Evolutionary conservation across 768 basidiomycete species (phyloP).

Genomic region (Ramaria rubella): DNA sequence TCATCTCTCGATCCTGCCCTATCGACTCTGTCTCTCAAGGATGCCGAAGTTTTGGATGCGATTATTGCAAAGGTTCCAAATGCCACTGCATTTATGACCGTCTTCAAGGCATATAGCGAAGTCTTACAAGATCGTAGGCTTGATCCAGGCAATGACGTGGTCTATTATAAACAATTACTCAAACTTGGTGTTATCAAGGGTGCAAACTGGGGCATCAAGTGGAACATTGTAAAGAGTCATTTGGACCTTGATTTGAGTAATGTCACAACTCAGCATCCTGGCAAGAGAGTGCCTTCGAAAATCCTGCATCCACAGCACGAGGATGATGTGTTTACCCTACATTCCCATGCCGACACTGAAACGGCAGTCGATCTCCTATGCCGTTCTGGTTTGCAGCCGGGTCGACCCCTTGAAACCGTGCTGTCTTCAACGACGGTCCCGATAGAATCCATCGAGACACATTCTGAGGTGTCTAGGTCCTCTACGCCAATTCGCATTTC

Average conservation of each 20-base stretch:
- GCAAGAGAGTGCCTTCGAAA: slow-evolving; percentile 2
- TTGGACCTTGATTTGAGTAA: slow-evolving; percentile 26
- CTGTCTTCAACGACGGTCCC: slow-evolving; percentile 15
- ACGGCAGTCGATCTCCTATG: slow-evolving; percentile 9
- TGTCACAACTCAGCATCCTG: slow-evolving; percentile 15
- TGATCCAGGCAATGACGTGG: slow-evolving; percentile 69
- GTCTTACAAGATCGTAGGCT: slow-evolving; percentile 66
- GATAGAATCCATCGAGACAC: neutral
- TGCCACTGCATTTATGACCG: slow-evolving; percentile 69
- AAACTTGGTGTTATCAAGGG: slow-evolving; percentile 81
- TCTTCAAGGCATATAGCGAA: slow-evolving; percentile 84
- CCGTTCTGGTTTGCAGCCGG: neutral
- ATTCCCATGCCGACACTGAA: slow-evolving; percentile 35
- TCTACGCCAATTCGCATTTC: neutral
- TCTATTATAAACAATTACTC: slow-evolving; percentile 75
- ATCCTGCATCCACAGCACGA: slow-evolving; percentile 17
- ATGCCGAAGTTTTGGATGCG: slow-evolving; percentile 68
- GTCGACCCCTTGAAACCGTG: slow-evolving; percentile 10
- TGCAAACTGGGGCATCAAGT: slow-evolving; percentile 75
- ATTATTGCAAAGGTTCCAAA: slow-evolving; percentile 62
- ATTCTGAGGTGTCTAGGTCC: neutral
- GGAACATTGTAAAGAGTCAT: slow-evolving; percentile 61
- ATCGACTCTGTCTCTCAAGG: slow-evolving; percentile 41
- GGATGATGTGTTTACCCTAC: slow-evolving; percentile 37
- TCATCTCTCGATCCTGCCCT: slow-evolving; percentile 25